These are phyloP conservation scores for Podospora pseudoanserina DNA, from an alignment of 495 filamentous ascomycete genomes.

Conservation along the genomic window DNA sequence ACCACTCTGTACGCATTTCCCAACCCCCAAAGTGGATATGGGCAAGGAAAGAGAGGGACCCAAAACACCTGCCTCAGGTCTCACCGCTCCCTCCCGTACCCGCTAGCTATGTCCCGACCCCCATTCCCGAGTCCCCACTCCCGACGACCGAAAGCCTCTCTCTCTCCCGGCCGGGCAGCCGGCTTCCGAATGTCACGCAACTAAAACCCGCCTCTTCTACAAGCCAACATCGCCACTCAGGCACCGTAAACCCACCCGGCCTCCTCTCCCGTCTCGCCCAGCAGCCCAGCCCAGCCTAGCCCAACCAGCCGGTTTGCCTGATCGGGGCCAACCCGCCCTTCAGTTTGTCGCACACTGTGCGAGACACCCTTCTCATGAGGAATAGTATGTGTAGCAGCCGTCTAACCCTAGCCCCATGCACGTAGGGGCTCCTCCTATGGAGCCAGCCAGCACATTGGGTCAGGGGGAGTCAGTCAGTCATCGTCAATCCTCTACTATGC, in stretches of 20 bases:
- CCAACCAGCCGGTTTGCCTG: background rate
- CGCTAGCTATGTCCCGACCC: background rate
- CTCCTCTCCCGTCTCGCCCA: background rate
- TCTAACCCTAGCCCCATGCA: background rate
- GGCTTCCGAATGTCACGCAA: background rate
- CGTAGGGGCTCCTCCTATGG: background rate
- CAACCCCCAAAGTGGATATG: too few species aligned
- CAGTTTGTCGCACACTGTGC: background rate
- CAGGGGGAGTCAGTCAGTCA: too few species aligned
- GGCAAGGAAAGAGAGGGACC: too few species aligned
- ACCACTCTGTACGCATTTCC: too few species aligned
- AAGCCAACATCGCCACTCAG: background rate
- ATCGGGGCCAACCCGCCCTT: background rate
- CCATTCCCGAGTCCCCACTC: background rate
- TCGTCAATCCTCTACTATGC: too few species aligned
- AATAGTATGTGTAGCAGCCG: background rate
- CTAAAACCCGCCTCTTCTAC: background rate
- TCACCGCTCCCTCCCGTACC: background rate
- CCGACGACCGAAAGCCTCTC: background rate
- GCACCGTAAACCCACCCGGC: background rate
- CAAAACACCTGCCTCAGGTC: background rate
- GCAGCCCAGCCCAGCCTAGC: too few species aligned
- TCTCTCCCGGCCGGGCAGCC: too few species aligned
- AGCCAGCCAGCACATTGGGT: background rate
- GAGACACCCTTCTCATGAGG: too few species aligned